Evolutionary conservation across 345 rosid species (phyloP).

Genomic region (Fremontodendron californicum): DNA sequence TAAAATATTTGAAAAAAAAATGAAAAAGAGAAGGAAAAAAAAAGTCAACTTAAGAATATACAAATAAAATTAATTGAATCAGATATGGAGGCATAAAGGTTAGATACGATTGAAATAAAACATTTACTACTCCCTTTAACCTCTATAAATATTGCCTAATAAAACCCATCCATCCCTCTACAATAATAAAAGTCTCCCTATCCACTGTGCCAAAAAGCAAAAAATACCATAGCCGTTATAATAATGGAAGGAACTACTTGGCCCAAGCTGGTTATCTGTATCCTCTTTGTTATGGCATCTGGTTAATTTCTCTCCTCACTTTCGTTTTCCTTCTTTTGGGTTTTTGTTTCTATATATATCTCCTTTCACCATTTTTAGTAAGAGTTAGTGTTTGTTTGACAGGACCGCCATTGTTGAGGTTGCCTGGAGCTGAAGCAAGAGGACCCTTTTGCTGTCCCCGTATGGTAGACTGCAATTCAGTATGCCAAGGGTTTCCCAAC

Average conservation of each 20-base stretch:
- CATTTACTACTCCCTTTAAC: background rate
- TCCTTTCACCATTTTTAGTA: background rate
- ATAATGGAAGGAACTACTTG: background rate
- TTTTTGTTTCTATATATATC: background rate
- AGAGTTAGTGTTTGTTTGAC: background rate
- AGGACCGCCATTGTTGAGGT: conserved; percentile 7
- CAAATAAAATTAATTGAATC: background rate
- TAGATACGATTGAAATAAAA: background rate
- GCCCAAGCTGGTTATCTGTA: background rate
- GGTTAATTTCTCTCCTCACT: background rate
- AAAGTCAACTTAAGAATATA: too few relatives aligned
- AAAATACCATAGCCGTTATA: background rate
- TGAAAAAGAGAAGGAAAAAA: too few relatives aligned
- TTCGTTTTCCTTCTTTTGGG: background rate
- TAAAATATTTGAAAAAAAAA: too few relatives aligned
- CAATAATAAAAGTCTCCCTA: background rate
- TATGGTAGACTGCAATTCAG: conserved; percentile 11
- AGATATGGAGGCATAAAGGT: background rate
- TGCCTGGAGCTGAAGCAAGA: conserved; percentile 11
- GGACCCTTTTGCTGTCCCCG: conserved; percentile 16
- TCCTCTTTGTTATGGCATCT: background rate
- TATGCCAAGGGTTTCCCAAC: conserved; percentile 15
- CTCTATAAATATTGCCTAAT: background rate
- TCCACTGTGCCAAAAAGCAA: background rate
- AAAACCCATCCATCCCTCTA: background rate